A percentile compares a stretch with the other conserved stretches of the same genome.
These are phyloP conservation scores for Ophiostoma tasmaniense DNA, from an alignment of 2,329 filamentous ascomycete genomes.

Conservation along the genomic window DNA sequence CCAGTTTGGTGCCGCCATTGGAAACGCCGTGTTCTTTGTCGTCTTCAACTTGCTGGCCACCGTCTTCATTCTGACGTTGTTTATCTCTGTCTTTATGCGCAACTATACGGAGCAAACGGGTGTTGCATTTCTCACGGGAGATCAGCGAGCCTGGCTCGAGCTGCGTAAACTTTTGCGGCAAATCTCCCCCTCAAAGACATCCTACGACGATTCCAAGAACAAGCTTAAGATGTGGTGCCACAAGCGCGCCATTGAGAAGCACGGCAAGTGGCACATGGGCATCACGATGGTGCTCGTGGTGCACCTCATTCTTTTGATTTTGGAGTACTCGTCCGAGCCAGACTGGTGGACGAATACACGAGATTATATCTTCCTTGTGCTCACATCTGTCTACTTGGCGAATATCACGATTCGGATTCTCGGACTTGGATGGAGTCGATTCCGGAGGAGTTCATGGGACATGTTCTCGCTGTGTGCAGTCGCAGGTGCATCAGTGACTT, in stretches of 20 bases:
- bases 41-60: conserved; percentile 93
- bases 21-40: conserved; percentile 90
- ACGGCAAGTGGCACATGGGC: conserved; percentile 78
- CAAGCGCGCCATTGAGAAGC: conserved; percentile 85
- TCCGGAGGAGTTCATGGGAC: conserved; percentile 91
- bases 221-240: conserved; percentile 92
- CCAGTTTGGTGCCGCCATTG: conserved; percentile 57
- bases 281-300: conserved; percentile 73
- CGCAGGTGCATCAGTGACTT: conserved; percentile 69
- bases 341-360: conserved; percentile 60
- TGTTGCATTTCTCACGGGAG: conserved; percentile 88
- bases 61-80: conserved; percentile 92
- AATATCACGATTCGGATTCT: conserved; percentile 80
- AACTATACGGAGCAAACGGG: conserved; percentile 99
- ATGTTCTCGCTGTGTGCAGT: conserved; percentile 77
- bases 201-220: conserved; percentile 66
- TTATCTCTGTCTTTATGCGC: conserved; percentile 99
- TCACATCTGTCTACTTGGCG: conserved; percentile 71
- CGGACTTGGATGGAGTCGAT: conserved; percentile 85
- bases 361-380: conserved; percentile 68
- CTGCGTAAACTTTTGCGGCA: conserved; percentile 84
- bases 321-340: conserved; percentile 77
- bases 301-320: conserved; percentile 72
- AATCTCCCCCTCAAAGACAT: conserved; percentile 88
- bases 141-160: conserved; percentile 95